phyloP scores from a whole-genome alignment of 2,329 filamentous ascomycete genomes.

The Hypoxylon sp. region DNA sequence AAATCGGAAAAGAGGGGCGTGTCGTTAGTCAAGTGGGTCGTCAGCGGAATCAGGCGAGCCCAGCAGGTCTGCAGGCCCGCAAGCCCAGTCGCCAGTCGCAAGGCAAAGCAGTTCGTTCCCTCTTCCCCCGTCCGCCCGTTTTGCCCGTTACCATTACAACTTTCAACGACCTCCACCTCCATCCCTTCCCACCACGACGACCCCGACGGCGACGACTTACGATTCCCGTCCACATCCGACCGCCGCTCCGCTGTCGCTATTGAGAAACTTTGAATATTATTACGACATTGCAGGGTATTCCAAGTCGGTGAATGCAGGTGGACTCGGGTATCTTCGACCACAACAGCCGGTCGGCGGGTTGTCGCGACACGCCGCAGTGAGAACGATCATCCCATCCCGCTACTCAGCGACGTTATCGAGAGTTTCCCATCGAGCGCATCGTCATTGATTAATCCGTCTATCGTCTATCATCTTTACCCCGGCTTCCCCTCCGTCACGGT shows the following conservation, averaged over 20 bases:
- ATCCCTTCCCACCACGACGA: constrained; percentile 18
- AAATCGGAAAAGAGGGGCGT: constrained; percentile 14
- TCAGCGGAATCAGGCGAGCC: constrained; percentile 34
- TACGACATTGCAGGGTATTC: constrained; percentile 24
- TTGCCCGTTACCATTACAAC: constrained; percentile 38
- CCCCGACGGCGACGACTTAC: constrained; percentile 31
- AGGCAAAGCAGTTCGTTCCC: constrained; percentile 31
- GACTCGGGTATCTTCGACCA: constrained; percentile 50
- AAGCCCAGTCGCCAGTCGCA: constrained; percentile 41
- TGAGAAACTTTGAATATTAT: constrained; percentile 17
- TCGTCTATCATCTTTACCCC: constrained; percentile 19
- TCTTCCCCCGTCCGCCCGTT: constrained; percentile 31
- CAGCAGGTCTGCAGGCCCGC: constrained; percentile 9
- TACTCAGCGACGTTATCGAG: constrained; percentile 41
- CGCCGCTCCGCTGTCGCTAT: constrained; percentile 12
- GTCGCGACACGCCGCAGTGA: constrained; percentile 54
- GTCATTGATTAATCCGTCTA: constrained; percentile 22
- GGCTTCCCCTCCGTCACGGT: constrained; percentile 20
- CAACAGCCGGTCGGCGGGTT: constrained; percentile 55
- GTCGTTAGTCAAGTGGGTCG: neutral
- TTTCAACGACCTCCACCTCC: constrained; percentile 31
- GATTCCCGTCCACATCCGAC: constrained; percentile 8
- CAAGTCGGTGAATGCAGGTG: constrained; percentile 52
- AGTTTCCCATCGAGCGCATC: constrained; percentile 35
- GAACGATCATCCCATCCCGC: constrained; percentile 38